Base-by-base conservation (phyloP, 805 yeast genomes). In the Wickerhamomyces sydowiorum region DNA sequence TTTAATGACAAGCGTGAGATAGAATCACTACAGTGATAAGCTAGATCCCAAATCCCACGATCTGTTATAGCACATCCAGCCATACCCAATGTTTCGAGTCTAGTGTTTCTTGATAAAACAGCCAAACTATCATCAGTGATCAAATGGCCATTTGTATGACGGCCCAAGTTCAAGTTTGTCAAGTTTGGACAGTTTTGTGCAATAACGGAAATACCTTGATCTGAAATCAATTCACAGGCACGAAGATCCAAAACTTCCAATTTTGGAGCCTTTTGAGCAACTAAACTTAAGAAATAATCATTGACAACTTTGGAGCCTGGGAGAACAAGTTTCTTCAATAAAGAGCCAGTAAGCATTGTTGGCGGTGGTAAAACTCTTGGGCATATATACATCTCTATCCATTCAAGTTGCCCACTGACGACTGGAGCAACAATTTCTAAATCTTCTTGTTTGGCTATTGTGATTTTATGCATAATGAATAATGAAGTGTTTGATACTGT, bases 11-110 rank as follows among this genome's bases (percentile, higher is more conserved):
- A 65, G 40, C 96, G 68, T 51, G 77, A 78, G 4, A 90, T 53
- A 5, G 65, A 53, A 1, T 57, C 52, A 19, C 80, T 79, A 22
- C 77, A 64, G 40, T 68, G 59, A 15, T 73, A 60, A 0, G 89
- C 88, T 27, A 90, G 62, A 53, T 84, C 90, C 95, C 96, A 87
- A 14, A 90, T 66, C 5, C 86, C 71, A 34, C 78, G 70, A 64
- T 90, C 96, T 7, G 86, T 77, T 17, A 90, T 73, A 35, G 75
- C 69, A 60, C 96, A 87, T 7, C 98, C 98, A 0, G 97, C 96
- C 18, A 88, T 65, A 0, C 97, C 97, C 35, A 90, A 66, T 0
- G 96, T 88, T 36, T 71, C 36, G 82, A 69, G 18, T 64, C 58
- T 20, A 60, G 57, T 81, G 51, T 75, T 75, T 28, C 68, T 67